Conservation (phyloP, 805 yeast species). For the Henningerozyma blattae region DNA sequence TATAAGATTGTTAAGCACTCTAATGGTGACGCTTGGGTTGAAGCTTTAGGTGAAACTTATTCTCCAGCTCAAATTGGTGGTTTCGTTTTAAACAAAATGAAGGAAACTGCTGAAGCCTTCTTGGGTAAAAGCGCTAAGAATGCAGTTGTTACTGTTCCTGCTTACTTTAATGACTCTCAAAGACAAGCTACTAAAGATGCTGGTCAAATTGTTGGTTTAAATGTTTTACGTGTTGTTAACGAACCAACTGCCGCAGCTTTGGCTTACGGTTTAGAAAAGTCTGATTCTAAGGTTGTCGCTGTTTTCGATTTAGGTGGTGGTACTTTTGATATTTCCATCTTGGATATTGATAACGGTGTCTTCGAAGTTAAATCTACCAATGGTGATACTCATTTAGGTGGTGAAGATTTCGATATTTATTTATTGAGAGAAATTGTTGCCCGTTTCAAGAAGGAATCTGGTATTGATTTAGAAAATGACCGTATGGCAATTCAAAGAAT, state of each 20-base stretch:
- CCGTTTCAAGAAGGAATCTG: slow-evolving; percentile 63
- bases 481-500: slow-evolving; percentile 66
- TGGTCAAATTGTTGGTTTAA: slow-evolving; percentile 92
- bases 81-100: slow-evolving; percentile 88
- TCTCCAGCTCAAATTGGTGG: slow-evolving; percentile 97
- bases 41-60: slow-evolving; percentile 76
- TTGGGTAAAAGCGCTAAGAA: slow-evolving; percentile 77
- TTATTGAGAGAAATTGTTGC: slow-evolving; percentile 75
- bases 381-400: slow-evolving; percentile 84
- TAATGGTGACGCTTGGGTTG: slow-evolving; percentile 95
- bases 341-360: slow-evolving; percentile 95
- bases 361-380: slow-evolving; percentile 96
- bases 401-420: slow-evolving; percentile 80
- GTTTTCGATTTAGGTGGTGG: slow-evolving; percentile 98
- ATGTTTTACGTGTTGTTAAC: slow-evolving; percentile 67
- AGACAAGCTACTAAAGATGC: slow-evolving; percentile 90
- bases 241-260: slow-evolving; percentile 89
- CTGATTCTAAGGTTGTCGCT: slow-evolving; percentile 72
- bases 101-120: slow-evolving; percentile 93
- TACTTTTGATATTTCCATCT: slow-evolving; percentile 92
- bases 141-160: slow-evolving; percentile 88
- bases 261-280: slow-evolving; percentile 87
- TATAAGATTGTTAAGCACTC: slow-evolving; percentile 81
- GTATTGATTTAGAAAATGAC: slow-evolving; percentile 45
- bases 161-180: slow-evolving; percentile 74